phyloP scores from a whole-genome alignment of 2,329 filamentous ascomycete species.

The Fusarium austroafricanum region DNA sequence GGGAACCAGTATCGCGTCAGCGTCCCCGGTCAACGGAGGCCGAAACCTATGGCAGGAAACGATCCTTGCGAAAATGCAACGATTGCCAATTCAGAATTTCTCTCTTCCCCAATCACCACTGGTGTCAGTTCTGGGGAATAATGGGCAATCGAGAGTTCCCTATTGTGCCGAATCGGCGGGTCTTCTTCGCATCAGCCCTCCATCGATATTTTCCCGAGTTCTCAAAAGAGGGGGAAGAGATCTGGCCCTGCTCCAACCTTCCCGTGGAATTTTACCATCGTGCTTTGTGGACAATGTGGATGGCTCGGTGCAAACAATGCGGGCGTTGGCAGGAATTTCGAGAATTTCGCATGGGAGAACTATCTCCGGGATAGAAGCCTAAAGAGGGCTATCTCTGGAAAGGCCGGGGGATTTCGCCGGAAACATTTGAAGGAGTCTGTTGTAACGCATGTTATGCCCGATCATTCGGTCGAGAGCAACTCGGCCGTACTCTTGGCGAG shows the following conservation, averaged over 20 bases:
- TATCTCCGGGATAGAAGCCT: too few species aligned
- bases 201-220: constrained; percentile 32
- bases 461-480: too few species aligned
- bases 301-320: constrained; percentile 28
- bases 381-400: too few species aligned
- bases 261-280: too few species aligned
- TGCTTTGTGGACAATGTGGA: constrained; percentile 15
- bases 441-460: too few species aligned
- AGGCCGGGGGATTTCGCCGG: too few species aligned
- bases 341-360: constrained; percentile 19
- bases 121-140: background rate
- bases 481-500: too few species aligned
- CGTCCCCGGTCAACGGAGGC: too few species aligned
- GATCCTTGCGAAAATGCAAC: constrained; percentile 12
- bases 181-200: background rate
- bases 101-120: background rate
- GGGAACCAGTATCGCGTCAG: too few species aligned
- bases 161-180: background rate
- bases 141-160: background rate
- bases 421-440: too few species aligned
- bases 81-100: constrained; percentile 23
- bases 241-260: background rate
- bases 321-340: constrained; percentile 33
- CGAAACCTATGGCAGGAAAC: constrained; percentile 7
- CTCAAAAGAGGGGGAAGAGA: background rate